Percentiles rank a stretch among this genome's conserved stretches.
phyloP scores from a whole-genome alignment of 78 protist species.

The Bodo saltans region DNA sequence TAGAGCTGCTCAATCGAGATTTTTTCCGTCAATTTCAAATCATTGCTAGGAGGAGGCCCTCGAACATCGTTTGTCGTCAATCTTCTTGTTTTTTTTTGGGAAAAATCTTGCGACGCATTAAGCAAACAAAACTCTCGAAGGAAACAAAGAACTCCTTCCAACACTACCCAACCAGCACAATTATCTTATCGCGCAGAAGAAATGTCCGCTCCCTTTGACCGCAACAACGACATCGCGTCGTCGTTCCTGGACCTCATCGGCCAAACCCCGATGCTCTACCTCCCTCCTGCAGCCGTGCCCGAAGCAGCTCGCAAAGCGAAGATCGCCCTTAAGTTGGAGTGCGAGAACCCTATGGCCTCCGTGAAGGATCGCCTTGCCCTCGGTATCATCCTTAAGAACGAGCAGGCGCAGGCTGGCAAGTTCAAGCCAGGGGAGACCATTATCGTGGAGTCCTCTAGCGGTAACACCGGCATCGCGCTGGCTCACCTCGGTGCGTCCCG shows the following conservation, averaged over 20 bases:
- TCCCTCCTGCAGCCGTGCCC: conserved; percentile 49
- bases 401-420: background rate
- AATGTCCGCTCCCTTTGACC: no score
- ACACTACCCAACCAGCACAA: no score
- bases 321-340: conserved; percentile 55
- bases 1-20: background rate
- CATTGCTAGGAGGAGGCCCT: no score
- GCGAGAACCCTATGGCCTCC: conserved; percentile 49
- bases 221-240: conserved; percentile 33
- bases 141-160: no score
- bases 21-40: background rate
- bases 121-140: no score
- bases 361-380: conserved; percentile 56
- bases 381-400: conserved; percentile 49
- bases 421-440: conserved; percentile 46
- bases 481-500: conserved; percentile 54
- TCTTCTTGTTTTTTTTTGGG: no score
- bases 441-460: conserved; percentile 61
- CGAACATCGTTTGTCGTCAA: no score
- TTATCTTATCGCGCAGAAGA: no score
- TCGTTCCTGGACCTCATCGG: conserved; percentile 78
- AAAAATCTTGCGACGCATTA: no score
- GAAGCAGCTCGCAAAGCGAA: conserved; percentile 49
- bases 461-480: conserved; percentile 71
- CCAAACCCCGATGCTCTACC: conserved; percentile 85